These are phyloP conservation scores for Cryptosporidium ubiquitum DNA, from an alignment of 169 alveolate genomes.

Conservation along the genomic window DNA sequence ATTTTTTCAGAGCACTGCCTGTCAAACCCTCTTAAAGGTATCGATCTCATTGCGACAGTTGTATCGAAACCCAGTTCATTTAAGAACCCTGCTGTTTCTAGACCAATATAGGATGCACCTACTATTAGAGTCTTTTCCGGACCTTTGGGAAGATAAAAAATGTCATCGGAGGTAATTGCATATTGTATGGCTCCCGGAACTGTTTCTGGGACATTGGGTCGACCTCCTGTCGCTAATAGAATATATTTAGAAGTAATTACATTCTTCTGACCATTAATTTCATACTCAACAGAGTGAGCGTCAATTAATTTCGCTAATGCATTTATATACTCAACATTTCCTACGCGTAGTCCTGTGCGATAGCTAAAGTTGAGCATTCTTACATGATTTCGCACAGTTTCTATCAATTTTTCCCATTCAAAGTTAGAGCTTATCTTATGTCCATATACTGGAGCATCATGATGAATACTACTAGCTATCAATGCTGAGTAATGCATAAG, in stretches of 20 bases:
- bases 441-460: constrained; percentile 81
- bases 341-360: constrained; percentile 86
- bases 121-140: constrained; percentile 96
- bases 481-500: constrained; percentile 96
- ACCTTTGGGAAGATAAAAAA: constrained; percentile 87
- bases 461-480: constrained; percentile 83
- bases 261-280: constrained; percentile 81
- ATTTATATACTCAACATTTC: constrained; percentile 89
- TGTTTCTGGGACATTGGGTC: constrained; percentile 92
- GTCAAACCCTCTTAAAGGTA: constrained; percentile 96
- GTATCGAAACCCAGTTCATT: constrained; percentile 92
- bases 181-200: constrained; percentile 91
- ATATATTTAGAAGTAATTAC: constrained; percentile 89
- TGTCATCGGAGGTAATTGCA: constrained; percentile 96
- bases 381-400: constrained; percentile 90
- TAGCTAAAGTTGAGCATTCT: constrained; percentile 93
- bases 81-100: constrained; percentile 98
- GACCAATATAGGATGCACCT: constrained; percentile 97
- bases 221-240: constrained; percentile 94
- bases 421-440: constrained; percentile 46
- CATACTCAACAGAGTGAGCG: constrained; percentile 78
- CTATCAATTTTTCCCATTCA: constrained; percentile 89
- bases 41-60: constrained; percentile 90
- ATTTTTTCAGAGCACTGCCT: constrained; percentile 91
- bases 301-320: constrained; percentile 85